Conservation (phyloP, 148 eudicot species). For the Amaranthus hypochondriacus region DNA sequence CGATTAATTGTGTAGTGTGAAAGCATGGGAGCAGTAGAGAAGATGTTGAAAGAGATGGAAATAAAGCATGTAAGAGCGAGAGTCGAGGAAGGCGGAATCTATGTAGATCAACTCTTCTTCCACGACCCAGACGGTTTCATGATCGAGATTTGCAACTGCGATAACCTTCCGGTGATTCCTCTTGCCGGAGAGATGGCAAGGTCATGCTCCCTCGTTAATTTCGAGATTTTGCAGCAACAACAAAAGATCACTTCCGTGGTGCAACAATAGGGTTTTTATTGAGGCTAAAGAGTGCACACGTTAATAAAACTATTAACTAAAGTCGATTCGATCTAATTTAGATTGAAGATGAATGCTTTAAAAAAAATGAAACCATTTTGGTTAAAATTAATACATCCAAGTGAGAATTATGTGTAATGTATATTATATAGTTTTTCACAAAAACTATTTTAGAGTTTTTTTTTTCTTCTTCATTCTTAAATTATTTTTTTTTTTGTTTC, state of each 20-base stretch:
- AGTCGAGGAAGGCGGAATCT: conserved; percentile 77
- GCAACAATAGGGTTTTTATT: conserved; percentile 16
- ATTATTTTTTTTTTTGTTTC: no score
- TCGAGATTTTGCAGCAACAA: conserved; percentile 38
- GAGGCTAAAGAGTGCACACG: not conserved
- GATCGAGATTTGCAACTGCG: conserved; percentile 87
- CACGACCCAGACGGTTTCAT: conserved; percentile 93
- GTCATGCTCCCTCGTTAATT: conserved; percentile 55
- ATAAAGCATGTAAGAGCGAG: conserved; percentile 44
- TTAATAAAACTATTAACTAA: conserved; percentile 6
- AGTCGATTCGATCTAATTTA: not conserved
- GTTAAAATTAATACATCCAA: not conserved
- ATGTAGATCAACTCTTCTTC: conserved; percentile 82
- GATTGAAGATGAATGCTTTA: not conserved
- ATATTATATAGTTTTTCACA: not conserved
- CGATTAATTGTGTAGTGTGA: conserved; percentile 47
- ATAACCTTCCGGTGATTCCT: conserved; percentile 68
- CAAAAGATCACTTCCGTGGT: conserved; percentile 27
- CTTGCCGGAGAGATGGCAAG: conserved; percentile 53
- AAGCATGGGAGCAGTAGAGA: conserved; percentile 84
- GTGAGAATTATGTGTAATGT: not conserved
- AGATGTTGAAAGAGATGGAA: conserved; percentile 65
- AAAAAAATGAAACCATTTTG: not conserved
- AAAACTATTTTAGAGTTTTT: not conserved
- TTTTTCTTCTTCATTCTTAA: not conserved